These are phyloP conservation scores for Fusarium miscanthi DNA, from an alignment of 2,329 filamentous ascomycete species.

Conservation along the genomic window DNA sequence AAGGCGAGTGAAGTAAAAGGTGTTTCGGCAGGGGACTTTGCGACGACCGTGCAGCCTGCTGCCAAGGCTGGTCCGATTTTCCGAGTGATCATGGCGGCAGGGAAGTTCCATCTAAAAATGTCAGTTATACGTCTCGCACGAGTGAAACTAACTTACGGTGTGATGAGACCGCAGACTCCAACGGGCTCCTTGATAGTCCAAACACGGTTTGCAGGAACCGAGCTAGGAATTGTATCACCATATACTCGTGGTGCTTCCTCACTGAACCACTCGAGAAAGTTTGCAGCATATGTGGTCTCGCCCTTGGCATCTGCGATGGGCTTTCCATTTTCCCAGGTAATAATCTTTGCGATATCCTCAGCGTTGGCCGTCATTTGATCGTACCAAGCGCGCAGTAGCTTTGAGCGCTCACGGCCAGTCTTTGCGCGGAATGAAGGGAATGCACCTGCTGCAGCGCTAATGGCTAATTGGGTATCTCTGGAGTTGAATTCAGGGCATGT, in stretches of 20 bases:
- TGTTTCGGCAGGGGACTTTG: slow-evolving; percentile 91
- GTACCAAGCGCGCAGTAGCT: slow-evolving; percentile 83
- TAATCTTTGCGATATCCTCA: slow-evolving; percentile 83
- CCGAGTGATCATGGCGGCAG: slow-evolving; percentile 78
- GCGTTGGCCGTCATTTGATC: slow-evolving; percentile 81
- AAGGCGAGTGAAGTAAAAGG: slow-evolving; percentile 90
- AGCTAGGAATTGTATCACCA: slow-evolving; percentile 79
- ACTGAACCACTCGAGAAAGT: slow-evolving; percentile 84
- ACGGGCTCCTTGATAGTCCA: slow-evolving; percentile 85
- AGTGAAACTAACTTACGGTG: slow-evolving; percentile 62
- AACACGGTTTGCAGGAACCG: slow-evolving; percentile 77
- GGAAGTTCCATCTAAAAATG: slow-evolving; percentile 79
- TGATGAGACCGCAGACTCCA: slow-evolving; percentile 84
- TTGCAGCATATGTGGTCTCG: slow-evolving; percentile 78
- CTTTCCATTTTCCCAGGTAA: slow-evolving; percentile 93
- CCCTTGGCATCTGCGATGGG: slow-evolving; percentile 79
- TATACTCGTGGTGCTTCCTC: slow-evolving; percentile 81
- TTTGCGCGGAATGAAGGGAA: slow-evolving; percentile 76
- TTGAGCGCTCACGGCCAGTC: slow-evolving; percentile 79
- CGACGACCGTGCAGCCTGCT: slow-evolving; percentile 94
- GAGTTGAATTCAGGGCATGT: slow-evolving; percentile 85
- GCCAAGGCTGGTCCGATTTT: slow-evolving; percentile 82
- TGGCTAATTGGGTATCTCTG: slow-evolving; percentile 82
- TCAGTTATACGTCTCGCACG: background rate
- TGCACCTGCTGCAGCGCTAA: slow-evolving; percentile 83